Evolutionary conservation across 441 rosid genomes (phyloP).

Genomic region (Arabidopsis lyrata): DNA sequence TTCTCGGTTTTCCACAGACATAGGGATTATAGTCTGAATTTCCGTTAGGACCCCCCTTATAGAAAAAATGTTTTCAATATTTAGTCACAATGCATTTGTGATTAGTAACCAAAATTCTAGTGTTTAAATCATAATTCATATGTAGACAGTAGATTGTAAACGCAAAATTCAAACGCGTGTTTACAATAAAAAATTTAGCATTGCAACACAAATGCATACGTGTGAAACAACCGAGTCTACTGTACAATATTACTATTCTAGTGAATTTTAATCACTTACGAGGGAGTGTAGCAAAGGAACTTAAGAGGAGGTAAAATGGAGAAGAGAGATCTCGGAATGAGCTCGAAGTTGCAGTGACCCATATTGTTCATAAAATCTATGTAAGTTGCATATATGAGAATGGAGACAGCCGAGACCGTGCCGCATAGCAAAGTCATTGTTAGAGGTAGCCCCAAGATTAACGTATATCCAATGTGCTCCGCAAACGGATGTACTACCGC

Average conservation of each 20-base stretch:
- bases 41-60: no score
- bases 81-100: neutral
- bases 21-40: neutral
- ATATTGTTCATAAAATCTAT: conserved; percentile 76
- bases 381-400: conserved; percentile 47
- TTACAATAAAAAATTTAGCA: neutral
- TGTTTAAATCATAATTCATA: neutral
- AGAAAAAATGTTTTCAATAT: neutral
- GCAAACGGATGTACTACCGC: conserved; percentile 68
- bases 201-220: neutral
- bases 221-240: no score
- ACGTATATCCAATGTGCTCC: conserved; percentile 55
- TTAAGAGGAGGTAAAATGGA: conserved; percentile 66
- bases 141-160: neutral
- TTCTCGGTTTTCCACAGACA: neutral
- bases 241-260: neutral
- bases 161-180: neutral
- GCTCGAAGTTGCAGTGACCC: conserved; percentile 83
- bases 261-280: conserved; percentile 30
- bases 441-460: conserved; percentile 57
- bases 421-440: conserved; percentile 29
- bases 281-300: conserved; percentile 59
- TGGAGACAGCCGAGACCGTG: conserved; percentile 44
- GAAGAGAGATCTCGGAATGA: conserved; percentile 56
- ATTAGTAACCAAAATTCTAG: neutral